phyloP scores from a whole-genome alignment of 2,329 filamentous ascomycete species.

The Cercospora brassicicola region DNA sequence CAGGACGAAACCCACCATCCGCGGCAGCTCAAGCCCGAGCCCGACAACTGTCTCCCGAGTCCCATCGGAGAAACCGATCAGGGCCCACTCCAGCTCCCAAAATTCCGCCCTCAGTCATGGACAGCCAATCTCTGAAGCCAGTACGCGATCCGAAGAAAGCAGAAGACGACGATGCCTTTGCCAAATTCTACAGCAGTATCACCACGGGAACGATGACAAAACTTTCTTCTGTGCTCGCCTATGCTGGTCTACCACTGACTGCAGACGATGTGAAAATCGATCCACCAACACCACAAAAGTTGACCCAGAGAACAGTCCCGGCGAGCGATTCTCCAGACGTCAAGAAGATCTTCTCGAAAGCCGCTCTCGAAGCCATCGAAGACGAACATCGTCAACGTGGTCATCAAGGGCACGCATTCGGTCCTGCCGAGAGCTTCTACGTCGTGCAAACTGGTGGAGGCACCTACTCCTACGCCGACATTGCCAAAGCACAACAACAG shows the following conservation, averaged over 20 bases:
- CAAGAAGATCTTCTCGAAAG: conserved; percentile 78
- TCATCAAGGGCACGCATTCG: conserved; percentile 55
- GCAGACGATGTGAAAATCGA: conserved; percentile 35
- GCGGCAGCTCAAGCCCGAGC: conserved; percentile 35
- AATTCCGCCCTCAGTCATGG: conserved; percentile 36
- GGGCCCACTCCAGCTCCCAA: conserved; percentile 17
- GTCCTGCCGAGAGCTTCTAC: conserved; percentile 74
- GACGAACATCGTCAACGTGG: conserved; percentile 55
- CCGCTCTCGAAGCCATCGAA: conserved; percentile 75
- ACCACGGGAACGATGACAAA: conserved; percentile 87
- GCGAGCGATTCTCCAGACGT: conserved; percentile 63
- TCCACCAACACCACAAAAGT: conserved; percentile 31
- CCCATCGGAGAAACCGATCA: conserved; percentile 25
- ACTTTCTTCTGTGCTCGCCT: conserved; percentile 85
- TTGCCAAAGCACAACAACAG: conserved; percentile 51
- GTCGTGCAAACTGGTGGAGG: conserved; percentile 90
- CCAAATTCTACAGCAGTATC: conserved; percentile 79
- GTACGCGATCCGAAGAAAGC: conserved; percentile 24
- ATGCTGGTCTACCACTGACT: conserved; percentile 79
- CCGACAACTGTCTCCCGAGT: conserved; percentile 36
- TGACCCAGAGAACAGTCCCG: conserved; percentile 36
- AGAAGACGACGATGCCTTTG: conserved; percentile 66
- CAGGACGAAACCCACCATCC: conserved; percentile 28
- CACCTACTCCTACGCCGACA: conserved; percentile 89
- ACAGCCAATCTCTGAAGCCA: conserved; percentile 31